phyloP scores from a whole-genome alignment of 352 stramenopile species.

The Pythium scleroteichum region DNA sequence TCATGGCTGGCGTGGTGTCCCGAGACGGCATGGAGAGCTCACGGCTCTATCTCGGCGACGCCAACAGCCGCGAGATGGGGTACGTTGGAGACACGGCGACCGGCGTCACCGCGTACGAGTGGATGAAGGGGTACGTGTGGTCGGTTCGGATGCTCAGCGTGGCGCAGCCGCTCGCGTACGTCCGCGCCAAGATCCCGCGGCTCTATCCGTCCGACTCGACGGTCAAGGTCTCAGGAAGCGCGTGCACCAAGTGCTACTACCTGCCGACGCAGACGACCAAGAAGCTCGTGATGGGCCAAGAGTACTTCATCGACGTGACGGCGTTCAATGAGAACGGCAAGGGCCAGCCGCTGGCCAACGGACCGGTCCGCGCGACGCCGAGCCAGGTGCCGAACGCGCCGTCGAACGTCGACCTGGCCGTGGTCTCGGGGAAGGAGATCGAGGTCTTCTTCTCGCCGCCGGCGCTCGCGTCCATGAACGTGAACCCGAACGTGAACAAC shows the following conservation, averaged over 20 bases:
- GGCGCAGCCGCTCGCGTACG: slow-evolving; percentile 36
- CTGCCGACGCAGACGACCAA: slow-evolving; percentile 56
- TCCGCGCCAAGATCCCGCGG: slow-evolving; percentile 59
- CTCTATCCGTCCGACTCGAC: slow-evolving; percentile 44
- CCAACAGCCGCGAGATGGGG: slow-evolving; percentile 54
- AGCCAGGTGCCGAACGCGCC: slow-evolving; percentile 87
- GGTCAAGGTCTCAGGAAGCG: slow-evolving; percentile 40
- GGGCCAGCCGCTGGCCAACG: slow-evolving; percentile 40
- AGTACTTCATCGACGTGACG: slow-evolving; percentile 80
- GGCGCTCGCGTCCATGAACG: slow-evolving; percentile 42
- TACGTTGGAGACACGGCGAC: slow-evolving; percentile 47
- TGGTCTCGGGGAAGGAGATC: slow-evolving; percentile 88
- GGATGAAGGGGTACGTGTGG: slow-evolving; percentile 74
- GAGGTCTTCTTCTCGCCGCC: slow-evolving; percentile 91
- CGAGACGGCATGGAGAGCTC: slow-evolving; percentile 35
- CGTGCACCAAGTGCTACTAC: slow-evolving; percentile 73
- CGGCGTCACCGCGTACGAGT: slow-evolving; percentile 57
- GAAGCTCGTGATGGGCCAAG: slow-evolving; percentile 57
- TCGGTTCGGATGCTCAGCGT: slow-evolving; percentile 57
- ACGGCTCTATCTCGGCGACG: slow-evolving; percentile 61
- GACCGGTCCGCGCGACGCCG: slow-evolving; percentile 48
- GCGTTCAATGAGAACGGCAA: slow-evolving; percentile 78
- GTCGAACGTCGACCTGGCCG: slow-evolving; percentile 82
- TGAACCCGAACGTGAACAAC: slow-evolving; percentile 72
- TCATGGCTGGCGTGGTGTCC: slow-evolving; percentile 48